phyloP scores from a whole-genome alignment of 192 early-diverging fungal species.

The Coemansia umbellata region DNA sequence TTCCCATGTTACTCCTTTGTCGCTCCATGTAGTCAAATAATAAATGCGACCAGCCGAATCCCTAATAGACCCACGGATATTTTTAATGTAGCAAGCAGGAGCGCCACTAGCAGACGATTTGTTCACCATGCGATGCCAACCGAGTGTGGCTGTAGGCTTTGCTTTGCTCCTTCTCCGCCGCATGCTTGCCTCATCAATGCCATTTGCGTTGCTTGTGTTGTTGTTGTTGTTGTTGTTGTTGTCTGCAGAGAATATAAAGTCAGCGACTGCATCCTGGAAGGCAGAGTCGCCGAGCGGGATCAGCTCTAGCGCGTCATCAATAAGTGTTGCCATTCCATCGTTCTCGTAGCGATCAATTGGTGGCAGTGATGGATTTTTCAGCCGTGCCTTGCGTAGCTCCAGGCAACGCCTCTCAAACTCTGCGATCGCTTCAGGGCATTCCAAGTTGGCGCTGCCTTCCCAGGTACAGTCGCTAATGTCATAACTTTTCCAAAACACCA shows the following conservation, averaged over 20 bases:
- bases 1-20: conserved; percentile 24
- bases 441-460: conserved; percentile 2
- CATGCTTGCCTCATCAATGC: too few species aligned
- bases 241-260: conserved; percentile 23
- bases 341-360: conserved; percentile 21
- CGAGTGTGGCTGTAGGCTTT: conserved; percentile 14
- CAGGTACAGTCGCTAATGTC: conserved; percentile 15
- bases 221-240: too few species aligned
- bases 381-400: conserved; percentile 8
- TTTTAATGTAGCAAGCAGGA: background rate
- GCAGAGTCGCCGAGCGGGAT: conserved; percentile 4
- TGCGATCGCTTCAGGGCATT: conserved; percentile 4
- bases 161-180: background rate
- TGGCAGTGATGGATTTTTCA: background rate
- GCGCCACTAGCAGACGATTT: background rate
- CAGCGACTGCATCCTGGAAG: conserved; percentile 11
- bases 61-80: conserved; percentile 12
- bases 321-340: conserved; percentile 31
- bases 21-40: conserved; percentile 30
- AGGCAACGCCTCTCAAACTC: conserved; percentile 33
- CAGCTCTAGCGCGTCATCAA: conserved; percentile 18
- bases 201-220: background rate
- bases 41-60: conserved; percentile 11
- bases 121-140: conserved; percentile 11
- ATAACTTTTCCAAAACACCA: conserved; percentile 26